Evolutionary conservation across 192 early-diverging fungal genomes (phyloP), one percentile per base, ranked within the genome.

Genomic region (Lunasporangiospora selenospora): DNA sequence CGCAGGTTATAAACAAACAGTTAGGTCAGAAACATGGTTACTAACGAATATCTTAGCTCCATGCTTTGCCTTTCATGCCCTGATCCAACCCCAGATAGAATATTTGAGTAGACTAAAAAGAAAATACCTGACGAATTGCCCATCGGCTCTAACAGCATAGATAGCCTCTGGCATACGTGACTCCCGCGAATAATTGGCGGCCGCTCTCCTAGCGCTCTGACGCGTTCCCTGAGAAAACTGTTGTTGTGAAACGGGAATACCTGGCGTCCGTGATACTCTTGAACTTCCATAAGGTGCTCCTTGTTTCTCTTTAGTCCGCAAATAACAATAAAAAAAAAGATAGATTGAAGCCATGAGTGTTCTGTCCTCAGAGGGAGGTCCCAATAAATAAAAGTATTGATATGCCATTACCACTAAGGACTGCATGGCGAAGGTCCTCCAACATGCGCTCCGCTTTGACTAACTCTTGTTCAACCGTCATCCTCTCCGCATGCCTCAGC

Each of bases 401-500:
- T n/a, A n/a, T n/a, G n/a, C n/a, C n/a, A 36, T 51, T 87, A 84
- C 88, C 85, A 62, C 85, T 82, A 16, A 80, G 54, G 21, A 83
- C 61, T 32, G 80, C 79, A 29, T 77, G 76, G 30, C 80, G 81
- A 18, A 92, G 71, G 45, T 86, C 87, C 6, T 62, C 53, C 11
- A 91, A 70, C 51, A 81, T 57, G 30, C 75, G 67, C 60, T 90
- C 83, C 24, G 84, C 81, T 53, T 84, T 88, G 16, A 55, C 77
- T 16, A 93, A 77, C 36, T 90, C 85, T 27, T 78, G 58, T 23
- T 80, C 45, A 38, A 93, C 91, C n/a, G 82, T 63, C 4, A 76
- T 77, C 12, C 88, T 59, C 53, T 92, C 92, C 41, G 79, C 81
- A 45, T 90, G 83, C 41, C 90, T 89, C 47, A 89, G 43, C 44